These are phyloP conservation scores for Penicillium subrubescens DNA, from an alignment of 495 filamentous ascomycete genomes.

Conservation along the genomic window DNA sequence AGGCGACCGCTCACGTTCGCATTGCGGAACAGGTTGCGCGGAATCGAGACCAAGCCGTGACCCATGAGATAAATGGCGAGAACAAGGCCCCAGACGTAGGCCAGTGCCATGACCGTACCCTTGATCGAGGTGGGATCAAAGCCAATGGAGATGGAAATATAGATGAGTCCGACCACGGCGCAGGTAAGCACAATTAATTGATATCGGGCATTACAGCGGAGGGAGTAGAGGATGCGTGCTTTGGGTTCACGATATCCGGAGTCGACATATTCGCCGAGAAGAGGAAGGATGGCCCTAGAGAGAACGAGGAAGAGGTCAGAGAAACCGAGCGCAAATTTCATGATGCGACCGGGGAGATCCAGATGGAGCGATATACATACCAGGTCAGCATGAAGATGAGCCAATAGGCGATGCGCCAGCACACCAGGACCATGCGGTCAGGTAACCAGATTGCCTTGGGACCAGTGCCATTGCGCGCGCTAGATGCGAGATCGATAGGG, in stretches of 20 bases:
- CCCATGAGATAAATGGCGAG: conserved; percentile 97
- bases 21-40: conserved; percentile 74
- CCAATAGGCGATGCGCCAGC: conserved; percentile 96
- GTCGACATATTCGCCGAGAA: conserved; percentile 91
- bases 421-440: conserved; percentile 69
- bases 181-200: conserved; percentile 76
- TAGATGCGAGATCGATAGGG: conserved; percentile 93
- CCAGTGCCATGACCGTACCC: conserved; percentile 85
- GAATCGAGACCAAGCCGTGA: conserved; percentile 90
- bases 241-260: conserved; percentile 87
- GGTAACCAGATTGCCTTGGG: conserved; percentile 70
- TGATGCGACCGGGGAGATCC: not conserved
- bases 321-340: not conserved
- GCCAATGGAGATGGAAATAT: conserved; percentile 79
- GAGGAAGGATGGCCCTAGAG: conserved; percentile 81
- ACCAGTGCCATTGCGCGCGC: conserved; percentile 66
- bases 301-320: conserved; percentile 1
- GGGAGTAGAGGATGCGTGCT: conserved; percentile 76
- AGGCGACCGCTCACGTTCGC: conserved; percentile 72
- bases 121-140: conserved; percentile 68
- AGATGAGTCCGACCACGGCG: conserved; percentile 72
- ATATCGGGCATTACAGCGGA: conserved; percentile 84
- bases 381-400: conserved; percentile 93
- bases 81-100: conserved; percentile 89
- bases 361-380: conserved; percentile 45